Evolutionary conservation across 805 yeast genomes (phyloP).

Genomic region (Cyberlindnera lachancei): DNA sequence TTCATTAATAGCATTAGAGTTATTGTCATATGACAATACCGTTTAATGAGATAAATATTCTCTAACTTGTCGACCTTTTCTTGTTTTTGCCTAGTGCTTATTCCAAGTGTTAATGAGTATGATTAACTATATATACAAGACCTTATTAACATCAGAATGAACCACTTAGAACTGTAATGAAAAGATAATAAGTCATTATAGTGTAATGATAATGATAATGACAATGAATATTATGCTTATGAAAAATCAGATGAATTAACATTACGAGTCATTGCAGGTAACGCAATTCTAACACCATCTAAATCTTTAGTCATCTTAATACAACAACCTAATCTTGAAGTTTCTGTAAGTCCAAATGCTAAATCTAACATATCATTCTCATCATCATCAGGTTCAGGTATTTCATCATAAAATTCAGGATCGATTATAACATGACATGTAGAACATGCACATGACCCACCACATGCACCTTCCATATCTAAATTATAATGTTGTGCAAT

Average conservation of each 20-base stretch:
- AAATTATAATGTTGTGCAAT: conserved; percentile 90
- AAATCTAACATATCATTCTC: conserved; percentile 97
- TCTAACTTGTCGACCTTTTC: too few relatives aligned
- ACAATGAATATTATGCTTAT: conserved; percentile 14
- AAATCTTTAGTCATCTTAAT: conserved; percentile 81
- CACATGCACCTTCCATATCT: conserved; percentile 98
- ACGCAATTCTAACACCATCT: conserved; percentile 90
- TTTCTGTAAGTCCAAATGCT: conserved; percentile 95
- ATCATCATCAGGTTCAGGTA: conserved; percentile 95
- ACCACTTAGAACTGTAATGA: too few relatives aligned
- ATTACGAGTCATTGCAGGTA: conserved; percentile 97
- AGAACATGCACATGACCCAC: conserved; percentile 98
- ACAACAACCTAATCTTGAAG: conserved; percentile 94
- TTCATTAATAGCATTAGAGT: too few relatives aligned
- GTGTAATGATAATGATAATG: too few relatives aligned
- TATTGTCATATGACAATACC: too few relatives aligned
- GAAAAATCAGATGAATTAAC: conserved; percentile 76
- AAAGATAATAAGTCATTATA: too few relatives aligned
- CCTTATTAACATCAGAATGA: too few relatives aligned
- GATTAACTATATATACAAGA: too few relatives aligned
- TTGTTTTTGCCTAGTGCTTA: too few relatives aligned
- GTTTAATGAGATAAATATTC: too few relatives aligned
- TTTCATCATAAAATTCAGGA: conserved; percentile 83
- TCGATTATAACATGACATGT: conserved; percentile 96
- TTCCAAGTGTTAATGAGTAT: too few relatives aligned